Conservation (phyloP, 306 rosid species). For the Biancaea sappan region DNA sequence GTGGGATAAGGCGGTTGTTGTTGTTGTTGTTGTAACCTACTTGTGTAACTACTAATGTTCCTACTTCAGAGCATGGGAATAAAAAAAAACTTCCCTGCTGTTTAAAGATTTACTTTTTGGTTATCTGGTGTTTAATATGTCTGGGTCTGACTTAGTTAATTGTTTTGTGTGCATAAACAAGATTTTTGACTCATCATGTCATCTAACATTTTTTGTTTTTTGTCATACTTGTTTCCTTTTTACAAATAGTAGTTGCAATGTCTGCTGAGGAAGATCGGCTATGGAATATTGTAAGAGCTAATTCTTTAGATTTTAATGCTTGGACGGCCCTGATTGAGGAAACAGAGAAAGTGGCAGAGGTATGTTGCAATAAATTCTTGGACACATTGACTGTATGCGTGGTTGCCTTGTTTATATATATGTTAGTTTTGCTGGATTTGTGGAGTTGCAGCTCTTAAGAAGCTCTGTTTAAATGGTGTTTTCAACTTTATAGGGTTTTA, state of each 20-base stretch:
- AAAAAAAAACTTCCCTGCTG: too few relatives aligned
- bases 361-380: conserved; percentile 29
- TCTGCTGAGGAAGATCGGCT: conserved; percentile 93
- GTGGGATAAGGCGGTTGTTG: too few relatives aligned
- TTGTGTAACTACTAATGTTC: too few relatives aligned
- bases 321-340: conserved; percentile 97
- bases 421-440: conserved; percentile 14
- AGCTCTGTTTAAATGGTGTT: not conserved
- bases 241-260: conserved; percentile 49
- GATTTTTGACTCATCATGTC: not conserved
- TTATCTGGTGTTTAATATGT: not conserved
- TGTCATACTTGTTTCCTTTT: conserved; percentile 12
- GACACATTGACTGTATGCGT: not conserved
- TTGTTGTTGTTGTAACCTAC: too few relatives aligned
- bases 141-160: not conserved
- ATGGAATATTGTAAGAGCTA: conserved; percentile 92
- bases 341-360: conserved; percentile 95
- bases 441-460: not conserved
- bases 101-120: not conserved
- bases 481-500: not conserved
- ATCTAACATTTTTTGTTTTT: conserved; percentile 14
- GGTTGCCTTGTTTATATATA: not conserved
- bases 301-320: conserved; percentile 89
- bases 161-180: not conserved
- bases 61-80: too few relatives aligned